Evolutionary conservation across 768 basidiomycete genomes (phyloP).

Genomic region (Mycena indigotica): DNA sequence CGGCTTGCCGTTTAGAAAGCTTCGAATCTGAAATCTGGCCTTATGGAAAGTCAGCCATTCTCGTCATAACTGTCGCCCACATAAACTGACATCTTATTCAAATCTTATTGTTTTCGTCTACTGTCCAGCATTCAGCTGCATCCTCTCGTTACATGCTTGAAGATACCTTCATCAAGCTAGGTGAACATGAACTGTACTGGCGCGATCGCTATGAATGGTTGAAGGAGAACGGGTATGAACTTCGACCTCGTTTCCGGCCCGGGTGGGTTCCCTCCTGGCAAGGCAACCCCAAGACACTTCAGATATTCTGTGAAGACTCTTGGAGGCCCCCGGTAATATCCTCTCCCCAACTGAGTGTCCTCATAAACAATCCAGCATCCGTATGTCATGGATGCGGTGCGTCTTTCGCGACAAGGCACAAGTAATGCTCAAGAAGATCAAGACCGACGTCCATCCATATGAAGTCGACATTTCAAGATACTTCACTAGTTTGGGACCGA

Average conservation of each 20-base stretch:
- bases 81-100: too few relatives aligned
- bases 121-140: too few relatives aligned
- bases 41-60: too few relatives aligned
- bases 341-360: neutral
- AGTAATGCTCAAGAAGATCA: slow-evolving; percentile 34
- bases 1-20: too few relatives aligned
- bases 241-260: slow-evolving; percentile 35
- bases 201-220: slow-evolving; percentile 33
- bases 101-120: too few relatives aligned
- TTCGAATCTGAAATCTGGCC: too few relatives aligned
- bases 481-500: slow-evolving; percentile 18
- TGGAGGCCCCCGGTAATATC: neutral
- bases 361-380: neutral
- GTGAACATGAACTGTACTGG: too few relatives aligned
- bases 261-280: slow-evolving; percentile 41
- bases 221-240: slow-evolving; percentile 32
- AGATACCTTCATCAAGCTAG: too few relatives aligned
- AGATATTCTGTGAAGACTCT: slow-evolving; percentile 13
- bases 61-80: too few relatives aligned
- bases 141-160: too few relatives aligned
- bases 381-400: slow-evolving; percentile 31
- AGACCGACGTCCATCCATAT: slow-evolving; percentile 13
- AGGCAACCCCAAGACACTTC: slow-evolving; percentile 2
- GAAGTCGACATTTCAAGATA: slow-evolving; percentile 35
- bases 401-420: slow-evolving; percentile 28